Percentiles rank a stretch among this genome's conserved stretches.
These are phyloP conservation scores for Pseudocercospora eumusae DNA, from an alignment of 2,329 filamentous ascomycete genomes.

Conservation along the genomic window DNA sequence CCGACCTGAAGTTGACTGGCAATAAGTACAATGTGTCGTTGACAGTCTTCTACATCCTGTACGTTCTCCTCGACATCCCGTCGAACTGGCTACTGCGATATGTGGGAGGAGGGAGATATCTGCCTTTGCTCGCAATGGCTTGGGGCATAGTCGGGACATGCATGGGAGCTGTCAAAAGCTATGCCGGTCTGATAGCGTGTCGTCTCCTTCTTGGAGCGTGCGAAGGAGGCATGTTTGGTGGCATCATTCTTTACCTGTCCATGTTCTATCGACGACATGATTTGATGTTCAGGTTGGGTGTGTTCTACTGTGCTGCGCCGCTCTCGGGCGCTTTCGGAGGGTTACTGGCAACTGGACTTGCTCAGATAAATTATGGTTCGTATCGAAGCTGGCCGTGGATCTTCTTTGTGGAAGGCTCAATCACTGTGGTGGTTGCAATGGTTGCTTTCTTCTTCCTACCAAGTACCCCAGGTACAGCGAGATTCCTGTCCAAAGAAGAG, in stretches of 20 bases:
- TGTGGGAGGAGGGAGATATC: slow-evolving; percentile 45
- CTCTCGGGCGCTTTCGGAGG: slow-evolving; percentile 47
- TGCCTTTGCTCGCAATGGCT: slow-evolving; percentile 43
- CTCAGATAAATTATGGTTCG: slow-evolving; percentile 41
- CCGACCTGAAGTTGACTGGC: slow-evolving; percentile 44
- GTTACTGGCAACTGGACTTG: slow-evolving; percentile 47
- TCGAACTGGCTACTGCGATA: slow-evolving; percentile 46
- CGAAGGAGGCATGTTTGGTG: slow-evolving; percentile 44
- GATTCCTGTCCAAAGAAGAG: slow-evolving; percentile 40
- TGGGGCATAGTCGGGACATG: slow-evolving; percentile 46
- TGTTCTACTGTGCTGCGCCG: slow-evolving; percentile 41
- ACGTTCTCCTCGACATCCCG: slow-evolving; percentile 47
- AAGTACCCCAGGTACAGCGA: slow-evolving; percentile 53
- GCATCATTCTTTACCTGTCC: slow-evolving; percentile 46
- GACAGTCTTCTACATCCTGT: slow-evolving; percentile 50
- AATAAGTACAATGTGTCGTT: slow-evolving; percentile 49
- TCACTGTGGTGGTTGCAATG: slow-evolving; percentile 57
- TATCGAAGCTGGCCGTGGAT: slow-evolving; percentile 46
- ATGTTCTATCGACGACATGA: slow-evolving; percentile 48
- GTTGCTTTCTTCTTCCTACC: slow-evolving; percentile 59
- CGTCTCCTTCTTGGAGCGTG: slow-evolving; percentile 46
- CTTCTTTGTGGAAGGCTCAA: slow-evolving; percentile 50
- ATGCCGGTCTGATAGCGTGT: slow-evolving; percentile 44
- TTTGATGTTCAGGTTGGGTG: slow-evolving; percentile 44
- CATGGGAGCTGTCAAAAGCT: slow-evolving; percentile 47